phyloP scores from a whole-genome alignment of 495 filamentous ascomycete species.

The Hypoxylon subgilvum region DNA sequence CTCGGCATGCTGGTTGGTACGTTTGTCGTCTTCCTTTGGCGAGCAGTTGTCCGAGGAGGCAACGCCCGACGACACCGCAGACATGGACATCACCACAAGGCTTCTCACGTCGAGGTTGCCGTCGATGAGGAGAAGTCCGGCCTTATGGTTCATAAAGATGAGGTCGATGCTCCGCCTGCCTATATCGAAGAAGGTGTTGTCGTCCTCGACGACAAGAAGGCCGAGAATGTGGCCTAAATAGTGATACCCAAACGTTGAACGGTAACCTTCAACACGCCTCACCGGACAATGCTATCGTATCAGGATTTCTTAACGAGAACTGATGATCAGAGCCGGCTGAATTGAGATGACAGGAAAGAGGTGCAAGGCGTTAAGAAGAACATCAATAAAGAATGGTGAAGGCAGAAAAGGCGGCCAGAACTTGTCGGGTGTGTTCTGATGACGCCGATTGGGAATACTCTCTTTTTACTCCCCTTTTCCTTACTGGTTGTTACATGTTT shows the following conservation, averaged over 20 bases:
- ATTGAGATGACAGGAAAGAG: slow-evolving; percentile 9
- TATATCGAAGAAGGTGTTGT: slow-evolving; percentile 43
- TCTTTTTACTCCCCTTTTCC: slow-evolving; percentile 33
- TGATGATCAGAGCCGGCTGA: slow-evolving; percentile 5
- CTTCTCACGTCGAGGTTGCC: slow-evolving; percentile 39
- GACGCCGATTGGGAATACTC: slow-evolving; percentile 24
- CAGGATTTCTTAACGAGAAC: slow-evolving; percentile 4
- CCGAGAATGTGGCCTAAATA: slow-evolving; percentile 37
- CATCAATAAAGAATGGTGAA: neutral
- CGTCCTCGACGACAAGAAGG: slow-evolving; percentile 38
- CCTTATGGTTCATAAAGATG: slow-evolving; percentile 49
- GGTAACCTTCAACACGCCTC: neutral
- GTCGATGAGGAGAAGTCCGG: slow-evolving; percentile 52
- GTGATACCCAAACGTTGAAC: slow-evolving; percentile 22
- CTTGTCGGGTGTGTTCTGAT: slow-evolving; percentile 12
- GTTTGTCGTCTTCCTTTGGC: slow-evolving; percentile 54
- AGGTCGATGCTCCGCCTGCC: slow-evolving; percentile 44
- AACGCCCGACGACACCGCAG: slow-evolving; percentile 35
- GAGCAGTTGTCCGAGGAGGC: slow-evolving; percentile 43
- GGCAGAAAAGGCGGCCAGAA: slow-evolving; percentile 15
- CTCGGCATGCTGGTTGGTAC: slow-evolving; percentile 60
- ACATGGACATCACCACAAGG: slow-evolving; percentile 38
- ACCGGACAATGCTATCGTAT: neutral
- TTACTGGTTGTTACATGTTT: slow-evolving; percentile 29
- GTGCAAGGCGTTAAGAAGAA: slow-evolving; percentile 21